Evolutionary conservation across 371 early-diverging fungal genomes (phyloP).

Genomic region (Coemansia sp.): DNA sequence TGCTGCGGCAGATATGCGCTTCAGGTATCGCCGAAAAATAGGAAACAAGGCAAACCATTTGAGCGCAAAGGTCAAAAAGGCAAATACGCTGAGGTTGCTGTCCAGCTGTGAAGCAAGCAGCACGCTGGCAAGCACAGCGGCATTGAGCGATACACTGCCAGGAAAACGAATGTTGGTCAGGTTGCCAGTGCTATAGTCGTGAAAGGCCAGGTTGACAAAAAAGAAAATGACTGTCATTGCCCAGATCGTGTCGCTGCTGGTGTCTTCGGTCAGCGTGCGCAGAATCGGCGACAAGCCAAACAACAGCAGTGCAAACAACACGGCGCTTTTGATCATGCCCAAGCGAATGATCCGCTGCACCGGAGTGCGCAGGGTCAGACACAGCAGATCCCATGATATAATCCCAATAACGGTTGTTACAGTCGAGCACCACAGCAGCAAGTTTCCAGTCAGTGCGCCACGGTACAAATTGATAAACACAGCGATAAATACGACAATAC

Average conservation of each 20-base stretch:
- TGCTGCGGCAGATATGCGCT: slow-evolving; percentile 61
- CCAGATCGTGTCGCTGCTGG: slow-evolving; percentile 92
- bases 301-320: slow-evolving; percentile 75
- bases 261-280: slow-evolving; percentile 88
- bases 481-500: slow-evolving; percentile 80
- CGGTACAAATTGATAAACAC: slow-evolving; percentile 77
- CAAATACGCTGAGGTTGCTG: slow-evolving; percentile 84
- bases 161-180: slow-evolving; percentile 70
- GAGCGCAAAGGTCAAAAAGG: slow-evolving; percentile 83
- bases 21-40: slow-evolving; percentile 76
- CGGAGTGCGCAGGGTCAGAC: slow-evolving; percentile 23
- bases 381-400: slow-evolving; percentile 63
- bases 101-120: slow-evolving; percentile 86
- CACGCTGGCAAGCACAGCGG: slow-evolving; percentile 93
- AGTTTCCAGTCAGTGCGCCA: slow-evolving; percentile 58
- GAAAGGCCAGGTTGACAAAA: slow-evolving; percentile 80
- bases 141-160: slow-evolving; percentile 90
- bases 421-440: slow-evolving; percentile 63
- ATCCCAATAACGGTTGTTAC: slow-evolving; percentile 64
- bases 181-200: slow-evolving; percentile 76
- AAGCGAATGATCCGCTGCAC: slow-evolving; percentile 42
- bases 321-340: slow-evolving; percentile 67
- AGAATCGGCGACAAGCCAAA: slow-evolving; percentile 89
- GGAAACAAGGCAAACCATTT: slow-evolving; percentile 93
- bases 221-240: slow-evolving; percentile 84